Evolutionary conservation across 495 filamentous ascomycete species (phyloP).

Genomic region (Collariella sp.): DNA sequence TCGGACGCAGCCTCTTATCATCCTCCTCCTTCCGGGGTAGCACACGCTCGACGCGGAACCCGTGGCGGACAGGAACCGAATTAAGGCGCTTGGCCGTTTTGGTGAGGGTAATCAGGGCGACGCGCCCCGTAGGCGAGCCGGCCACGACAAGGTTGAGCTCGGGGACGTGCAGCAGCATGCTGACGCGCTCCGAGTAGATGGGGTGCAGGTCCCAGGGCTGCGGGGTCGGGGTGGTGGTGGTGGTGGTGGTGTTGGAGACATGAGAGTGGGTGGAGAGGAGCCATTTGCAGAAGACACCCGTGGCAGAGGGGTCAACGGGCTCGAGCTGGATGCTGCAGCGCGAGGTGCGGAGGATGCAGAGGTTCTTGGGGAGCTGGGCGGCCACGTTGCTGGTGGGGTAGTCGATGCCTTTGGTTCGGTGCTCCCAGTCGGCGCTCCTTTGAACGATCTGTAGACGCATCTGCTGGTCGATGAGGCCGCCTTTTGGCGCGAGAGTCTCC

Average conservation of each 20-base stretch:
- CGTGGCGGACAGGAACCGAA: slow-evolving; percentile 20
- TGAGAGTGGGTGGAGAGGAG: slow-evolving; percentile 44
- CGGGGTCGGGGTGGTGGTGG: slow-evolving; percentile 30
- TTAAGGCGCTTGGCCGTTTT: slow-evolving; percentile 36
- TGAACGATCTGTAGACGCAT: background rate
- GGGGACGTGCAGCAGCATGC: slow-evolving; percentile 67
- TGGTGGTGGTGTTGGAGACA: no score
- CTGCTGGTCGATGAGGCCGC: background rate
- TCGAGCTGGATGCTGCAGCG: slow-evolving; percentile 51
- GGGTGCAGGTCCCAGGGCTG: slow-evolving; percentile 33
- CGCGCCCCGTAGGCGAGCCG: slow-evolving; percentile 65
- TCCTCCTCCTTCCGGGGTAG: slow-evolving; percentile 36
- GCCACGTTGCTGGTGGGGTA: slow-evolving; percentile 7
- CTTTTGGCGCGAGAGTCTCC: slow-evolving; percentile 5
- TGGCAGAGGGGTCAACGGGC: slow-evolving; percentile 31
- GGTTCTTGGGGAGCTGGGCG: slow-evolving; percentile 9
- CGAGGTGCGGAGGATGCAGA: slow-evolving; percentile 49
- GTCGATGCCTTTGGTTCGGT: background rate
- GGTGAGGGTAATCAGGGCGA: slow-evolving; percentile 65
- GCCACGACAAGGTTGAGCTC: slow-evolving; percentile 69
- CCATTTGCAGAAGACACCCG: slow-evolving; percentile 34
- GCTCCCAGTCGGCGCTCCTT: background rate
- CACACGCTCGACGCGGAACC: slow-evolving; percentile 38
- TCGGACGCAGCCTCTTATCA: slow-evolving; percentile 26
- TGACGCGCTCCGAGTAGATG: slow-evolving; percentile 54